Base-by-base conservation (phyloP, 1,284 basidiomycete species). In the Boletus smithii region DNA sequence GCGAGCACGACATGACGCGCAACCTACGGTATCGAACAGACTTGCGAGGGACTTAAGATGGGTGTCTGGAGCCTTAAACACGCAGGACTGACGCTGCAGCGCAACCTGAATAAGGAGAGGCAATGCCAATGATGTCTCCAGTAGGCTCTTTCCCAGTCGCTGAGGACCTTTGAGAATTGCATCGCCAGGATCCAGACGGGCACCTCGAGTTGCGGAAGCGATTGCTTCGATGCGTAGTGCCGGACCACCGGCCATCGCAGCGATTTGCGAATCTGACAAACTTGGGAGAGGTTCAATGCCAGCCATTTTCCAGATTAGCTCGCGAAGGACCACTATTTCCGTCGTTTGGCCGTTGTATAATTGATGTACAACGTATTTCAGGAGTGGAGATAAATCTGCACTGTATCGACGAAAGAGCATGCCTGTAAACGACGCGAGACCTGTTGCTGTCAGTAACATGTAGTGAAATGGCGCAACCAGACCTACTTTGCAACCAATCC, bases 301-400 rank as follows among this genome's bases (percentile, higher is more conserved):
- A 4, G 91, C 87, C 92, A 98, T 97, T 65, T 94, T 91, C 74
- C 85, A 88, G 48, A 99, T 90, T 44, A 99, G 73, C 63, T 97
- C 94, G 36, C 90, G 83, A 18, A 99, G 74, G 29, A 99, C 89
- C 27, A 95, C 79, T 37, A 99, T 82, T 60, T 98, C 97, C 16
- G 90, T 88, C 1, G 88, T 83, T 62, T 93, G 86, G 22, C 83
- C 83, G 46, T 83, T 83, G 61, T 88, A 81, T 36, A 99, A 75
- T 61, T 95, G 93, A 66, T 97, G 92, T 37, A 89, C 87, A 53
- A 99, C 80, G 60, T 97, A 98, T 67, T 86, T 88, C 49, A 99
- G 70, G 39, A 99, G 75, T 0, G 91, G 86, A 1, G 86, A 83
- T 53, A 94, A 74, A 62, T 95, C 90, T 51, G 92, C 86, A 53